These are phyloP conservation scores for Hibiscus mutabilis DNA, from an alignment of 345 rosid genomes.

Conservation along the genomic window DNA sequence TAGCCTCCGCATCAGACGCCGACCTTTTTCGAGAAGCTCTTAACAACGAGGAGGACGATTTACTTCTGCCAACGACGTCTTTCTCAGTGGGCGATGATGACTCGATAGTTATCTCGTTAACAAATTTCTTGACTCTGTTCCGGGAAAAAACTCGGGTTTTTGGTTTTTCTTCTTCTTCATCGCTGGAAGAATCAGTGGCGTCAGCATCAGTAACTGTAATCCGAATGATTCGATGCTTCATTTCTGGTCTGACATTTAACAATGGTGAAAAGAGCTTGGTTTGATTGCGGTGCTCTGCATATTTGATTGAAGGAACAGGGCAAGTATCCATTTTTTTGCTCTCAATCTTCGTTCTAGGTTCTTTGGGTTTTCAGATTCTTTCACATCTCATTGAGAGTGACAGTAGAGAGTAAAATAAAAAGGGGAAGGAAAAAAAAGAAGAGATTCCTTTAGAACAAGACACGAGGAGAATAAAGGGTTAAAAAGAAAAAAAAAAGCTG, in stretches of 20 bases:
- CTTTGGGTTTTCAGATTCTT: constrained; percentile 14
- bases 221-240: constrained; percentile 50
- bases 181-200: constrained; percentile 95
- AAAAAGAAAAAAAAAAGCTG: constrained; percentile 9
- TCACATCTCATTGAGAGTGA: constrained; percentile 25
- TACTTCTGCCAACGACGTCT: constrained; percentile 12
- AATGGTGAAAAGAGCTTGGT: constrained; percentile 18
- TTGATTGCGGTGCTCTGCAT: constrained; percentile 44
- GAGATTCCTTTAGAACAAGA: constrained; percentile 37
- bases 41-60: background rate
- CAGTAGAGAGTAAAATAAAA: constrained; percentile 10
- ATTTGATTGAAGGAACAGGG: constrained; percentile 28
- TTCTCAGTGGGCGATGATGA: constrained; percentile 1
- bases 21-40: constrained; percentile 10
- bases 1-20: constrained; percentile 2
- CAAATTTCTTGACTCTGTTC: constrained; percentile 51
- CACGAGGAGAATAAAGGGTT: constrained; percentile 38
- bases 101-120: constrained; percentile 59
- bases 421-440: background rate
- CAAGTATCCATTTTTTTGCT: constrained; percentile 27
- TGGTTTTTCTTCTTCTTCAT: constrained; percentile 42
- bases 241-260: background rate
- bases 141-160: background rate
- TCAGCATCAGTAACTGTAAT: constrained; percentile 70
- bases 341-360: background rate